Conservation (phyloP, 1,284 basidiomycete genomes). For the Golubevia pallescens region DNA sequence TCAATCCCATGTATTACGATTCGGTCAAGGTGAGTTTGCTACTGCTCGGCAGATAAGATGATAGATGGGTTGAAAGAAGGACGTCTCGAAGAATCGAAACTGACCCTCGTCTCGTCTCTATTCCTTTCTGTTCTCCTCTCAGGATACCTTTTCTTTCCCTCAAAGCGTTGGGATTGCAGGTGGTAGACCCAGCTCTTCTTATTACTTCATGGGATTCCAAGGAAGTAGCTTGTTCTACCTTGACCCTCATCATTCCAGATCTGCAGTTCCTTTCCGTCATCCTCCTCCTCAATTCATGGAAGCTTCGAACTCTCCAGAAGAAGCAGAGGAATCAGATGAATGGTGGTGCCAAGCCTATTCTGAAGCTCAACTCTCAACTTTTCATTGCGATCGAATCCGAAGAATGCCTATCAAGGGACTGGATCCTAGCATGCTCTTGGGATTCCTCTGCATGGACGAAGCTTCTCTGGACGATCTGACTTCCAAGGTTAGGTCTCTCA, state of each 20-base stretch:
- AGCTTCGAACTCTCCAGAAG: neutral
- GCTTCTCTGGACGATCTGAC: conserved; percentile 30
- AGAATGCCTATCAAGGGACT: conserved; percentile 47
- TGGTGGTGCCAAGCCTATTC: conserved; percentile 53
- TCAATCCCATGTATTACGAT: conserved; percentile 48
- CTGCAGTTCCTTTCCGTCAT: conserved; percentile 77
- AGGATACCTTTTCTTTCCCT: conserved; percentile 70
- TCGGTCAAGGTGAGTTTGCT: conserved; percentile 39
- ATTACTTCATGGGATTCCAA: conserved; percentile 95
- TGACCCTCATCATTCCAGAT: conserved; percentile 88
- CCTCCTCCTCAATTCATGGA: conserved; percentile 65
- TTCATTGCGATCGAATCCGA: conserved; percentile 41
- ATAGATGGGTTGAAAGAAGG: too few species aligned
- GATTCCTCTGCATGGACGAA: conserved; percentile 43
- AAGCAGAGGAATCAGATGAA: neutral
- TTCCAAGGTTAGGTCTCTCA: conserved; percentile 34
- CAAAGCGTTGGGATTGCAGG: conserved; percentile 96
- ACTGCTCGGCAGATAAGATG: too few species aligned
- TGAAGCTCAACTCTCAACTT: conserved; percentile 42
- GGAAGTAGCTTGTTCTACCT: conserved; percentile 90
- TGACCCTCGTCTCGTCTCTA: conserved; percentile 21
- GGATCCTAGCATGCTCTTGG: conserved; percentile 55
- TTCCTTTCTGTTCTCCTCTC: too few species aligned
- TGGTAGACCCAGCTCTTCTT: conserved; percentile 90
- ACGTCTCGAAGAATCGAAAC: neutral